A percentile compares a stretch with the other conserved stretches of the same genome.
Evolutionary conservation across 352 stramenopile species (phyloP).

Genomic region (Globisporangium splendens): DNA sequence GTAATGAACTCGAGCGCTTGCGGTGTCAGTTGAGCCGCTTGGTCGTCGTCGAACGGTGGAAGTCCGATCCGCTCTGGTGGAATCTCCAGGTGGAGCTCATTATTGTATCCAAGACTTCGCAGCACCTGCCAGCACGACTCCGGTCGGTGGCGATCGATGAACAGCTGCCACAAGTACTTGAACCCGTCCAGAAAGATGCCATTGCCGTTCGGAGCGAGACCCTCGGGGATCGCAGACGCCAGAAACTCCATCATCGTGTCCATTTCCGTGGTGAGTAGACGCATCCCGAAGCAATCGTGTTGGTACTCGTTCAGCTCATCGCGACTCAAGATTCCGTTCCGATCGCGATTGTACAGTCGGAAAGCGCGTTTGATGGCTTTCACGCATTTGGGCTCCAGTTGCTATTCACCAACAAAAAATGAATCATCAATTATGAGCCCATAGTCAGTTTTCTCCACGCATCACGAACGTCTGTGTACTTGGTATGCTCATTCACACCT

Average conservation of each 20-base stretch:
- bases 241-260: conserved; percentile 87
- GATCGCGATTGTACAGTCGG: conserved; percentile 80
- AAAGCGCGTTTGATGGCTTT: conserved; percentile 88
- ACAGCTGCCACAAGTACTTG: conserved; percentile 81
- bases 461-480: conserved; percentile 1
- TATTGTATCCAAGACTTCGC: conserved; percentile 78
- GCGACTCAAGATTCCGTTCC: conserved; percentile 74
- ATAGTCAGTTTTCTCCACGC: not conserved
- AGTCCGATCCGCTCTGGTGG: conserved; percentile 57
- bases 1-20: conserved; percentile 68
- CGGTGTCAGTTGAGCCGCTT: conserved; percentile 75
- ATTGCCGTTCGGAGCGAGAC: conserved; percentile 59
- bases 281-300: conserved; percentile 84
- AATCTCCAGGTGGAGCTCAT: conserved; percentile 77
- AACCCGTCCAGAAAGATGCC: conserved; percentile 79
- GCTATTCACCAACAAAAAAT: conserved; percentile 22
- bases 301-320: conserved; percentile 89
- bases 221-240: conserved; percentile 53
- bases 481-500: conserved; percentile 24
- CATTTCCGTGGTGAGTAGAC: conserved; percentile 75
- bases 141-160: conserved; percentile 87
- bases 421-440: not conserved
- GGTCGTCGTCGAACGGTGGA: conserved; percentile 54
- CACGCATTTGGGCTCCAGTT: conserved; percentile 76
- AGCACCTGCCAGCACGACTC: conserved; percentile 88